phyloP scores from a whole-genome alignment of 768 basidiomycete genomes.

The Boletus reticulatus region DNA sequence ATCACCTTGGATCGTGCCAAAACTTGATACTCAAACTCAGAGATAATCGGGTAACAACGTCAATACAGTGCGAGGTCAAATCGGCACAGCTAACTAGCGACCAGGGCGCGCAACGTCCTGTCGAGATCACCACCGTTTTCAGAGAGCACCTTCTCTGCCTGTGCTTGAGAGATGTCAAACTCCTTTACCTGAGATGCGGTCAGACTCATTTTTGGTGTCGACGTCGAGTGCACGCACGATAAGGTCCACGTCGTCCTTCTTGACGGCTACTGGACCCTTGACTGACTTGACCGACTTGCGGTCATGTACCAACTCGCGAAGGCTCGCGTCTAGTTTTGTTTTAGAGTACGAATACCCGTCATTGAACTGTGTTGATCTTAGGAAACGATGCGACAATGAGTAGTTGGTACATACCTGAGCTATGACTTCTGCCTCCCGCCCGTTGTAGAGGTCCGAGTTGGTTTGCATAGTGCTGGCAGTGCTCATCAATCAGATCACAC shows the following conservation, averaged over 20 bases:
- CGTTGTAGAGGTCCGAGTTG: constrained; percentile 24
- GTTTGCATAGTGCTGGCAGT: constrained; percentile 26
- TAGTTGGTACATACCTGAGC: constrained; percentile 18
- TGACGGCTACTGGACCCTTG: constrained; percentile 22
- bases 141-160: constrained; percentile 30
- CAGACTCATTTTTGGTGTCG: not conserved
- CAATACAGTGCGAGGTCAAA: not conserved
- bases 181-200: constrained; percentile 25
- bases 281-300: constrained; percentile 54
- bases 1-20: too few relatives aligned
- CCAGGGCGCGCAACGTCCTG: constrained; percentile 26
- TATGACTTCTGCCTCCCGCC: constrained; percentile 30
- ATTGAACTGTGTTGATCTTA: constrained; percentile 48
- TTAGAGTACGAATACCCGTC: constrained; percentile 47
- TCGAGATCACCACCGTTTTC: constrained; percentile 31
- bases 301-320: constrained; percentile 50
- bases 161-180: constrained; percentile 26
- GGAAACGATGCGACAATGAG: constrained; percentile 6
- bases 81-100: constrained; percentile 17
- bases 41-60: too few relatives aligned
- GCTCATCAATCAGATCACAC: constrained; percentile 7
- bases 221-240: constrained; percentile 20
- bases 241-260: constrained; percentile 29
- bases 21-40: too few relatives aligned
- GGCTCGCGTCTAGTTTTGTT: constrained; percentile 32